Evolutionary conservation across 352 stramenopile genomes (phyloP), one percentile per base, ranked within the genome.

Genomic region (Saprolegnia parasitica): DNA sequence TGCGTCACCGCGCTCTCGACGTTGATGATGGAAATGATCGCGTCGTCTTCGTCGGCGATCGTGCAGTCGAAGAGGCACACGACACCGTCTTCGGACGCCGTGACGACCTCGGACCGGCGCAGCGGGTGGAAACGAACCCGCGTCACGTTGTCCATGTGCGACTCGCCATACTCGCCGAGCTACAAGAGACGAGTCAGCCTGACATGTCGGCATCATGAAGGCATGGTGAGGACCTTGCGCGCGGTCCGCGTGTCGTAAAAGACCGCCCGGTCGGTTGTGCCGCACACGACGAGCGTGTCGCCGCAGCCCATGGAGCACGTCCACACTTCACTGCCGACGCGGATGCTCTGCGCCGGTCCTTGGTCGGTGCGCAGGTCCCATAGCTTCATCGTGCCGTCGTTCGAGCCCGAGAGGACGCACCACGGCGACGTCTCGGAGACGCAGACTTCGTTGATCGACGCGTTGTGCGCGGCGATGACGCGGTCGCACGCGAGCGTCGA

Each of bases 51-150:
- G 49, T 91, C 78, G 4, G 87, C 71, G 37, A 96, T 87, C 60
- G 81, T 83, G 56, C 77, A 91, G 68, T 97, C 86, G 63, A 94
- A 96, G 68, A 95, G 89, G 73, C 88, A 96, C 76, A 97, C 89
- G 54, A 96, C 77, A 60, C 90, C 90, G 72, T 97, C 90, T 66
- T 97, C 90, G 2, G 88, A 96, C 6, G 84, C 90, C n/a, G 90
- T 96, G 52, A 92, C 83, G 35, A 97, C 79, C 72, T 90, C 92
- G 16, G 81, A 76, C 26, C 67, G 77, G 29, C 91, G 81, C 40
- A 76, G 81, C 45, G 90, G 90, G 67, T 96, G 87, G 76, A 96
- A 96, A 3, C 79, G 83, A 26, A 97, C 88, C 49, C 91, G 83
- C 40, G 90, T 97, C 56, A 97, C 79, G 40, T 87, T 81, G 71